Base-by-base conservation (phyloP, 2,329 filamentous ascomycete species). In the Fusarium torulosum region DNA sequence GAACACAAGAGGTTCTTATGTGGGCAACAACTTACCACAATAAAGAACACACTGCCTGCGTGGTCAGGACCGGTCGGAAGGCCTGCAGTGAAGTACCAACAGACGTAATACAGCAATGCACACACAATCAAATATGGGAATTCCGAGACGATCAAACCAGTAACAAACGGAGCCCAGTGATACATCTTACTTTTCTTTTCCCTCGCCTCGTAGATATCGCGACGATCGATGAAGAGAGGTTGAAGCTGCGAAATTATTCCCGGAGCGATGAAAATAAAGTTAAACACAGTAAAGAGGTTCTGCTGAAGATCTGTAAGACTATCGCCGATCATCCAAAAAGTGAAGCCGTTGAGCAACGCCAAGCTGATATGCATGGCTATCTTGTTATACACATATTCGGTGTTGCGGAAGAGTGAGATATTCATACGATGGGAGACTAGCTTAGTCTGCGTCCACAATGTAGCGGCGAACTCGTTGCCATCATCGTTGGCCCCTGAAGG, bases 381-480 rank as follows among this genome's bases (percentile, higher is more conserved):
- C 76, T 90, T 90, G 80, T 87, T 90, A 74, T 86, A 86, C 59
- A 90, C 76, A 67, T 92, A 91, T 52, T 90, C 86, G 1, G 83
- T 85, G 75, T 91, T 92, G 50, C 90, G 84, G 79, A 82, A 93
- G 9, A 92, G 81, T 0, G 88, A 82, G 0, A 86, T 72, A 69
- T 87, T 88, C 77, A 83, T 86, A 25, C 92, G 90, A 7, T 85
- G 76, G 11, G 86, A 85, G 38, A 92, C 90, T 54, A 91, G 82
- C 67, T 82, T 85, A 40, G 89, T 78, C 74, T 95, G 92, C 23
- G 84, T 77, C 67, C 74, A 79, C 68, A 94, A 86, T 0, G 90
- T 84, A 8, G 88, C 88, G 0, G 92, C 91, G 65, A 93, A 95
- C 76, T 93, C 91, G 53, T 88, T 84, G 64, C 86, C 90, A 54